Conservation (phyloP, 2,329 filamentous ascomycete genomes). For the Aspergillus niger region DNA sequence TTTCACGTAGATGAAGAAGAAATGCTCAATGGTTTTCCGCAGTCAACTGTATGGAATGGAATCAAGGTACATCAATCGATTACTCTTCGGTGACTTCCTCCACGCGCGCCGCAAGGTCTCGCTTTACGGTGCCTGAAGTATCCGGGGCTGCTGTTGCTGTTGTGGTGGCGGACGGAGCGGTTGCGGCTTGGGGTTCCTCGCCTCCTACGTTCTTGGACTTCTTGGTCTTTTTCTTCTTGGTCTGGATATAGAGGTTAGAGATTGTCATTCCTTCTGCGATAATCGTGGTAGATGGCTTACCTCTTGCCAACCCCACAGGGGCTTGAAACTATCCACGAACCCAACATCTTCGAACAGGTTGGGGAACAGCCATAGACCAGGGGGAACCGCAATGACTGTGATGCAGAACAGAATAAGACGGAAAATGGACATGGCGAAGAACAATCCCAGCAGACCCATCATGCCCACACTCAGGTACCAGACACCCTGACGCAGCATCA, state of each 20-base stretch:
- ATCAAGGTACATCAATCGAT: not conserved
- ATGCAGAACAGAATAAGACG: constrained; percentile 90
- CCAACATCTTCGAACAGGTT: constrained; percentile 98
- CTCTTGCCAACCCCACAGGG: constrained; percentile 98
- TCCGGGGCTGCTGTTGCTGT: constrained; percentile 40
- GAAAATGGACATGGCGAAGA: constrained; percentile 98
- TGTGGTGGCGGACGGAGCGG: constrained; percentile 35
- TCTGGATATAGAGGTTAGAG: constrained; percentile 22
- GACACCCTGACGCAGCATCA: constrained; percentile 85
- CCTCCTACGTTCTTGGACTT: constrained; percentile 34
- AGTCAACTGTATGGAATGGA: not conserved
- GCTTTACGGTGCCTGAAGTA: constrained; percentile 37
- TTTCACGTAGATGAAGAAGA: not conserved
- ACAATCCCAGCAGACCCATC: constrained; percentile 83
- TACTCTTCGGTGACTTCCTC: constrained; percentile 49
- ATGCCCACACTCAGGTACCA: constrained; percentile 97
- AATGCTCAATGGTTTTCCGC: not conserved
- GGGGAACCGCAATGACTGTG: constrained; percentile 80
- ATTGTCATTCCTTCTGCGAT: not conserved
- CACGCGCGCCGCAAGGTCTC: constrained; percentile 47
- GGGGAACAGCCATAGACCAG: constrained; percentile 96
- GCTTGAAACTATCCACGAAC: constrained; percentile 95
- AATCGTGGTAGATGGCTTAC: constrained; percentile 51
- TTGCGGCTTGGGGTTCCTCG: constrained; percentile 12
- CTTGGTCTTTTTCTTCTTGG: constrained; percentile 42